phyloP scores from a whole-genome alignment of 1,284 basidiomycete genomes.

The Leccinum solheimii region DNA sequence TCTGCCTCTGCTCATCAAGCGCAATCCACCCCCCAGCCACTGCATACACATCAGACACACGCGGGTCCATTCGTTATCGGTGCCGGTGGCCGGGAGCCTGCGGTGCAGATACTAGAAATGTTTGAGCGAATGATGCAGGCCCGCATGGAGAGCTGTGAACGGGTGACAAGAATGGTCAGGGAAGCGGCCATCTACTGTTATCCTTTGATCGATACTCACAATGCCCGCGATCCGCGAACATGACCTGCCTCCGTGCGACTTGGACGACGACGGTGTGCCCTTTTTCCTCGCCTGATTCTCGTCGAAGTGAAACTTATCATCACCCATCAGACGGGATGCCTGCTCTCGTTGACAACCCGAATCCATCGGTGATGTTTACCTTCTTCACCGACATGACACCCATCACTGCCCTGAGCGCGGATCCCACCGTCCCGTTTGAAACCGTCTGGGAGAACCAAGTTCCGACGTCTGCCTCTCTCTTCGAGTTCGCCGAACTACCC shows the following conservation, averaged over 20 bases:
- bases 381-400: conserved; percentile 49
- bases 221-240: conserved; percentile 33
- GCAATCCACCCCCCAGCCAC: conserved; percentile 12
- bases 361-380: conserved; percentile 48
- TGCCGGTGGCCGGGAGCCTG: conserved; percentile 39
- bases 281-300: conserved; percentile 8
- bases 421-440: conserved; percentile 39
- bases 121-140: conserved; percentile 71
- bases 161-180: conserved; percentile 59
- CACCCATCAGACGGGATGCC: conserved; percentile 42
- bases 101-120: conserved; percentile 60
- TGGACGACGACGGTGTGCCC: conserved; percentile 33
- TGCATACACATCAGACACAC: conserved; percentile 21
- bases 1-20: conserved; percentile 18
- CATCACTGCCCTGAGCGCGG: conserved; percentile 41
- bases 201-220: background rate
- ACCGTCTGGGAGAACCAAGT: conserved; percentile 33
- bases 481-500: conserved; percentile 23
- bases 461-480: conserved; percentile 16
- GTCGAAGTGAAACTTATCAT: conserved; percentile 15
- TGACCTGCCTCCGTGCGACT: conserved; percentile 19
- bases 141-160: conserved; percentile 71
- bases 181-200: conserved; percentile 38
- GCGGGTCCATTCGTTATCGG: conserved; percentile 28
- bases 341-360: conserved; percentile 51